Percentiles rank a stretch among this genome's conserved stretches.
Conservation (phyloP, 441 rosid species). For the Corymbia citriodora region DNA sequence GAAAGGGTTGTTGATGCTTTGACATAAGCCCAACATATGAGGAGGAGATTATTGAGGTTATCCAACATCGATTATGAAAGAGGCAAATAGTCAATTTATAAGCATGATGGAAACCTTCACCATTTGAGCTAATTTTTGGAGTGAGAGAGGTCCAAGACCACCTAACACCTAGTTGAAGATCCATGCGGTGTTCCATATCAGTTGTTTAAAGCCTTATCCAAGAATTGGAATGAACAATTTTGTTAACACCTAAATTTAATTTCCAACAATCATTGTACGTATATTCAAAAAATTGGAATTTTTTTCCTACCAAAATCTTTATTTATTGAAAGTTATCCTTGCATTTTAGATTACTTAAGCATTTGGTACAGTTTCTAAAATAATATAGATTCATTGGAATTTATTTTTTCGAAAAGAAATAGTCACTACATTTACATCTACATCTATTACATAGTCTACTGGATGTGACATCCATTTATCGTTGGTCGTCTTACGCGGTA, state of each 20-base stretch:
- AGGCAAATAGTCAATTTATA: not conserved
- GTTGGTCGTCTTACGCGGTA: rapidly evolving
- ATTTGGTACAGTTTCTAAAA: not conserved
- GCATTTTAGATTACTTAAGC: not conserved
- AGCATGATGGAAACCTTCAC: not conserved
- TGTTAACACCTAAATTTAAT: not conserved
- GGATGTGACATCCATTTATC: not conserved
- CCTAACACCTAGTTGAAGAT: not conserved
- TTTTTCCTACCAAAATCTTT: not conserved
- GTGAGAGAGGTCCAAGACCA: not conserved
- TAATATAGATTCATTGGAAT: not conserved
- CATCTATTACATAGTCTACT: not conserved
- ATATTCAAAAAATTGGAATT: not conserved
- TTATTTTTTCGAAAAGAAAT: not conserved
- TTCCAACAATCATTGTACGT: not conserved
- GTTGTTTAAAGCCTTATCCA: not conserved
- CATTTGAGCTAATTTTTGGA: too few species aligned
- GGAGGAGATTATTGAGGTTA: not conserved
- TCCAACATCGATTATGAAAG: not conserved
- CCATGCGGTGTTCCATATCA: not conserved
- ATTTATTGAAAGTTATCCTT: not conserved
- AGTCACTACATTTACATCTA: not conserved
- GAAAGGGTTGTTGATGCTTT: not conserved
- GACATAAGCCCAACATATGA: not conserved
- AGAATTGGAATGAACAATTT: not conserved